phyloP scores from a whole-genome alignment of 768 basidiomycete genomes.

The Gloeophyllum trabeum region DNA sequence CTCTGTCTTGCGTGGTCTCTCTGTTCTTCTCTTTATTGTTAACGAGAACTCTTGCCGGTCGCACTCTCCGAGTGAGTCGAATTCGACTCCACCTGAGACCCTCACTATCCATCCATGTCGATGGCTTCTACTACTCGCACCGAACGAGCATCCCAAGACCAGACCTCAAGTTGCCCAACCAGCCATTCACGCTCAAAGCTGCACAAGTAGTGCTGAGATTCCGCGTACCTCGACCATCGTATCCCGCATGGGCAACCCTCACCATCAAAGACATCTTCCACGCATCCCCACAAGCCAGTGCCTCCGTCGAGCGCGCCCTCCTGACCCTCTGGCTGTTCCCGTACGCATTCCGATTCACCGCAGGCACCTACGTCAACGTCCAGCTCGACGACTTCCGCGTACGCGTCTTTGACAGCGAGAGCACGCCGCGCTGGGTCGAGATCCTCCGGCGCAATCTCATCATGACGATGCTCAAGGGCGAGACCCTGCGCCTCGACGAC shows the following conservation, averaged over 20 bases:
- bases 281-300: slow-evolving; percentile 15
- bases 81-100: too few relatives aligned
- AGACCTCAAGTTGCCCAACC: neutral
- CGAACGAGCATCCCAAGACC: neutral
- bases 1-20: too few relatives aligned
- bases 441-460: slow-evolving; percentile 25
- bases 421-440: slow-evolving; percentile 26
- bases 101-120: too few relatives aligned
- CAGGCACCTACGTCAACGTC: slow-evolving; percentile 22
- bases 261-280: slow-evolving; percentile 18
- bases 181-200: neutral
- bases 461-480: slow-evolving; percentile 26
- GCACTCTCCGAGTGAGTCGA: too few relatives aligned
- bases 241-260: slow-evolving; percentile 22
- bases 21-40: too few relatives aligned
- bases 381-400: slow-evolving; percentile 25
- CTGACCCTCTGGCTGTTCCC: slow-evolving; percentile 28
- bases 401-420: slow-evolving; percentile 20
- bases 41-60: too few relatives aligned
- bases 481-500: slow-evolving; percentile 27
- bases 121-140: too few relatives aligned
- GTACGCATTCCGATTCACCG: slow-evolving; percentile 21
- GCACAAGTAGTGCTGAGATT: slow-evolving; percentile 4
- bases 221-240: slow-evolving; percentile 16
- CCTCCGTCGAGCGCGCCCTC: slow-evolving; percentile 12